phyloP scores from a whole-genome alignment of 2,329 filamentous ascomycete species.

The Gnomoniopsis smithogilvyi region DNA sequence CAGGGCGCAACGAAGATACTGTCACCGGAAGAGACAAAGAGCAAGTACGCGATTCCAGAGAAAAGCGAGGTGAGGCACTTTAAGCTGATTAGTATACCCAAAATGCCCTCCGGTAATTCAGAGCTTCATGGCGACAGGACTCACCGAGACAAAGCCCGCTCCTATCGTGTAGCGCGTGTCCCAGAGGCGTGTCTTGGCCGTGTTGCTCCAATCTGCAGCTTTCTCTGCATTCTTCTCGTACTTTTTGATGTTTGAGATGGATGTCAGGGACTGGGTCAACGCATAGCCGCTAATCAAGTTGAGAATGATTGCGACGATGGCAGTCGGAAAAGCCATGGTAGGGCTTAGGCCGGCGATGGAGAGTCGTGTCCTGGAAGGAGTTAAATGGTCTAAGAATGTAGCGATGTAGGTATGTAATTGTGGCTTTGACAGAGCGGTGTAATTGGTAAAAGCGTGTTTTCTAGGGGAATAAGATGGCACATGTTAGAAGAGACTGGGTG shows the following conservation, averaged over 20 bases:
- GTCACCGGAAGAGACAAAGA: slow-evolving; percentile 8
- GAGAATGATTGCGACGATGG: slow-evolving; percentile 18
- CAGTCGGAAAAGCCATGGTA: slow-evolving; percentile 16
- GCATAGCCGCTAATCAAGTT: slow-evolving; percentile 23
- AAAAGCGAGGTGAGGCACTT: slow-evolving; percentile 13
- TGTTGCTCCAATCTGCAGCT: slow-evolving; percentile 28
- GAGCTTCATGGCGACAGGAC: not conserved
- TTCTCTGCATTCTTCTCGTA: slow-evolving; percentile 28
- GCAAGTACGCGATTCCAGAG: slow-evolving; percentile 11
- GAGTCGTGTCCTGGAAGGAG: no score
- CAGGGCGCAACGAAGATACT: slow-evolving; percentile 8
- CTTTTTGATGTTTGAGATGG: slow-evolving; percentile 25
- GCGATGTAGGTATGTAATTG: no score
- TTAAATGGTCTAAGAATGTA: no score
- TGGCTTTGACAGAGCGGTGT: no score
- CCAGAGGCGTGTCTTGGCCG: slow-evolving; percentile 25
- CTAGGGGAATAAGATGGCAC: no score
- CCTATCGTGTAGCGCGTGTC: slow-evolving; percentile 27
- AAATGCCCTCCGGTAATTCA: no score
- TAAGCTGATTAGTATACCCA: not conserved
- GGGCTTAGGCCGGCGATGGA: no score
- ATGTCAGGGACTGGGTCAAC: slow-evolving; percentile 22
- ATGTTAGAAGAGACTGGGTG: no score
- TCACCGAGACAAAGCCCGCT: slow-evolving; percentile 25
- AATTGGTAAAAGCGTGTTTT: no score